Percentiles rank a stretch among this genome's conserved stretches.
phyloP scores from a whole-genome alignment of 352 stramenopile species.

The Elongisporangium anandrum region DNA sequence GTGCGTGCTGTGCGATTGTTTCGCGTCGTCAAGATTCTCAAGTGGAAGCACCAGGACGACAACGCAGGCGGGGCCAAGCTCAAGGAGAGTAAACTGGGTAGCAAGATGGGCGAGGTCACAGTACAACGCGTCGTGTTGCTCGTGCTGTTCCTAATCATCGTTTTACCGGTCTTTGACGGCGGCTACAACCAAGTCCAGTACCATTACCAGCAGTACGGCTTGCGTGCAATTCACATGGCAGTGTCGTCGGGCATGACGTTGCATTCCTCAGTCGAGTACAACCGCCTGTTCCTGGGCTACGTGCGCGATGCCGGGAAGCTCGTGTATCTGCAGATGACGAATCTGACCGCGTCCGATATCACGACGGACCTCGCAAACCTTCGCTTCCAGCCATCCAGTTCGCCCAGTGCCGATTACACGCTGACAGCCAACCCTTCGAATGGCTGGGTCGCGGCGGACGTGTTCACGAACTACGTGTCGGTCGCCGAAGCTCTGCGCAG shows the following conservation, averaged over 20 bases:
- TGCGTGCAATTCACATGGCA: slow-evolving; percentile 71
- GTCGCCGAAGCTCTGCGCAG: slow-evolving; percentile 42
- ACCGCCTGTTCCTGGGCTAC: slow-evolving; percentile 58
- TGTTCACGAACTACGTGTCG: slow-evolving; percentile 31
- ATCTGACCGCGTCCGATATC: slow-evolving; percentile 34
- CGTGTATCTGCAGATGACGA: slow-evolving; percentile 55
- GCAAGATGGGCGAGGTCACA: slow-evolving; percentile 86
- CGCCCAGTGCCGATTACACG: slow-evolving; percentile 33
- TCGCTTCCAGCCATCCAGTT: slow-evolving; percentile 40
- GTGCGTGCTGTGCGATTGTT: slow-evolving; percentile 80
- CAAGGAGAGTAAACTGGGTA: slow-evolving; percentile 86
- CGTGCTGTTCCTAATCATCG: slow-evolving; percentile 86
- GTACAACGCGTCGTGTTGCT: slow-evolving; percentile 85
- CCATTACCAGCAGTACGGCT: slow-evolving; percentile 81
- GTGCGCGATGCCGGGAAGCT: slow-evolving; percentile 54
- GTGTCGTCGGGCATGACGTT: slow-evolving; percentile 43
- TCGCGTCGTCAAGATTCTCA: slow-evolving; percentile 84
- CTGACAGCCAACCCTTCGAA: slow-evolving; percentile 59
- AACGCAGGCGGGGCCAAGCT: slow-evolving; percentile 24
- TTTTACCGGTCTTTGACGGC: slow-evolving; percentile 85
- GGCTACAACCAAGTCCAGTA: slow-evolving; percentile 75
- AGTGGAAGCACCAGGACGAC: slow-evolving; percentile 74
- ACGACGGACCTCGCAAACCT: slow-evolving; percentile 25
- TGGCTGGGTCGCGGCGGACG: slow-evolving; percentile 31
- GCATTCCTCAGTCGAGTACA: slow-evolving; percentile 37